Evolutionary conservation across 2,329 filamentous ascomycete genomes (phyloP).

Genomic region (Nigrograna mackinnonii): DNA sequence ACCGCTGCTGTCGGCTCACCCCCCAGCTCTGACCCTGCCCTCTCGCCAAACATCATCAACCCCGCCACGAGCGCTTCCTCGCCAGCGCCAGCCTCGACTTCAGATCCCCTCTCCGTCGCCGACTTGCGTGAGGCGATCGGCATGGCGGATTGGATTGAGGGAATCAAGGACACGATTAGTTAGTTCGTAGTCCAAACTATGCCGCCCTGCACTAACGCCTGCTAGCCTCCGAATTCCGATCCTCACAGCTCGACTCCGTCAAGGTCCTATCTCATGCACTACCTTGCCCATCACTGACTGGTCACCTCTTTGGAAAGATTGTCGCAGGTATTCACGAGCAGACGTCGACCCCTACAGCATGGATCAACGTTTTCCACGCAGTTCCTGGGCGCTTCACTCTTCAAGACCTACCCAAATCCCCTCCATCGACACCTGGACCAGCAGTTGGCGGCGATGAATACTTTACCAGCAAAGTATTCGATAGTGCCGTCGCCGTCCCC

Average conservation of each 20-base stretch:
- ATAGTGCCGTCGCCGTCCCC: slow-evolving; percentile 62
- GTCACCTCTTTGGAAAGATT: slow-evolving; percentile 58
- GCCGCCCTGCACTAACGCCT: background rate
- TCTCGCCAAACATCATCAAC: slow-evolving; percentile 28
- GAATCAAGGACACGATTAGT: slow-evolving; percentile 36
- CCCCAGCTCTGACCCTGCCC: slow-evolving; percentile 40
- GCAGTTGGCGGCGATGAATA: slow-evolving; percentile 60
- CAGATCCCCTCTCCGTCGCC: slow-evolving; percentile 18
- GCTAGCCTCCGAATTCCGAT: slow-evolving; percentile 35
- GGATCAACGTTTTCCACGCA: slow-evolving; percentile 68
- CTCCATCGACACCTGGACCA: slow-evolving; percentile 60
- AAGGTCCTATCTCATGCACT: slow-evolving; percentile 65
- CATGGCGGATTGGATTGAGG: slow-evolving; percentile 35
- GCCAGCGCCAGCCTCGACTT: slow-evolving; percentile 26
- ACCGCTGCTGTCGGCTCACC: slow-evolving; percentile 44
- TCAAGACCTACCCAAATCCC: slow-evolving; percentile 65
- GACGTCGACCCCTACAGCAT: slow-evolving; percentile 56
- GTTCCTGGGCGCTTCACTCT: slow-evolving; percentile 65
- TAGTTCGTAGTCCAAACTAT: slow-evolving; percentile 14
- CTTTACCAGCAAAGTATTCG: slow-evolving; percentile 65
- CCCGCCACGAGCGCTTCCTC: slow-evolving; percentile 19
- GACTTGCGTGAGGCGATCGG: slow-evolving; percentile 22
- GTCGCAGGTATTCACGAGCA: slow-evolving; percentile 59
- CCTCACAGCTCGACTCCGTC: slow-evolving; percentile 45
- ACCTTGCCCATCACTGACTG: slow-evolving; percentile 55